Evolutionary conservation across 306 rosid genomes (phyloP), one percentile per base, ranked within the genome.

Genomic region (Senna siamea): DNA sequence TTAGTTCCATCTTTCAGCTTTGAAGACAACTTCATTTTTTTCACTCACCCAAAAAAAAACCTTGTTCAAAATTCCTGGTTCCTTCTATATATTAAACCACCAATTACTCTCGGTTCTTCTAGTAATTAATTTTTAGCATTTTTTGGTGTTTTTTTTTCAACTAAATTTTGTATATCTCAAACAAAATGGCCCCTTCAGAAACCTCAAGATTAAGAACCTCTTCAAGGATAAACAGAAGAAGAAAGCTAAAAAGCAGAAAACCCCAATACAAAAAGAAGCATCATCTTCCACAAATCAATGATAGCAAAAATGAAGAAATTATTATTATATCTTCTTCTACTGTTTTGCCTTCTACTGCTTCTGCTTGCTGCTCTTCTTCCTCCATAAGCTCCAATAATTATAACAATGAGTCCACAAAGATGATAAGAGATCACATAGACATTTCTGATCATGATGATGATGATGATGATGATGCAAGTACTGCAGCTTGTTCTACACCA

Each of bases 401-500:
- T 9, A 7, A 1, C 12, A 19, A 60, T 60, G 14, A 3, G 5
- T 35, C 46, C 46, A 0, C 44, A 1, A 41, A 60, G 66, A 59
- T 7, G 30, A n/a, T 60, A 4, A 46, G 19, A 44, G 51, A 44
- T 26, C 30, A 26, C 17, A 44, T 3, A 0, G 0, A 12, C 2
- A 41, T 9, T 44, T 44, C 51, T 2, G 51, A 44, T 44, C 17
- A 44, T 34, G 66, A 60, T 1, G 26, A n/a, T 35, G 20, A 35
- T n/a, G 23, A 34, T 8, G 30, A 17, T 9, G 26, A n/a, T 1
- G 30, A 26, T 1, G 30, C 30, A 0, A 57, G 37, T 11, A 78
- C 70, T 55, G 60, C n/a, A n/a, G n/a, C 80, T 1, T 92, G 96
- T 59, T 90, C 89, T 17, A 93, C 98, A 0, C 98, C 98, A 2